Conservation (phyloP, 257 asterid species). For the Solanum rostratum region DNA sequence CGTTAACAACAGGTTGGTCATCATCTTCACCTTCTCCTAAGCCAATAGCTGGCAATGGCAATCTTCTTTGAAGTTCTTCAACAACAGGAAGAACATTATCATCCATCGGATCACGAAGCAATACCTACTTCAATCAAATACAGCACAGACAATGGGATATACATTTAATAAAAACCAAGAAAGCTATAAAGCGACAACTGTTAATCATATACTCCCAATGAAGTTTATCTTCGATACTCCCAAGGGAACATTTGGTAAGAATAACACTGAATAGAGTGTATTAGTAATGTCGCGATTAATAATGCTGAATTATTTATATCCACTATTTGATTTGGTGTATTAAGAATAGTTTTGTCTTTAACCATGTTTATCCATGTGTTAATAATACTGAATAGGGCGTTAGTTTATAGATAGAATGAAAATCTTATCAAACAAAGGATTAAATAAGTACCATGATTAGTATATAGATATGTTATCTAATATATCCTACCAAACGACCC, state of each 20-base stretch:
- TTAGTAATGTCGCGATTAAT: neutral
- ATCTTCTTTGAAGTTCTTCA: constrained; percentile 72
- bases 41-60: constrained; percentile 31
- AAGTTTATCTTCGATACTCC: neutral
- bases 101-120: constrained; percentile 73
- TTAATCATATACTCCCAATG: neutral
- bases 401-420: too few species aligned
- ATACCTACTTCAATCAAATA: constrained; percentile 29
- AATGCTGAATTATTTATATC: too few species aligned
- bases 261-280: neutral
- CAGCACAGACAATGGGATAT: neutral
- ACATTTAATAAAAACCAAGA: neutral
- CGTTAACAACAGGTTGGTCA: constrained; percentile 22
- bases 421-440: neutral
- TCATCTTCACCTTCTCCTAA: constrained; percentile 66
- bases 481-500: neutral
- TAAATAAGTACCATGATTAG: neutral
- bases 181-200: neutral
- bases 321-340: too few species aligned
- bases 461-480: neutral
- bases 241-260: neutral
- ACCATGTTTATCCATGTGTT: too few species aligned
- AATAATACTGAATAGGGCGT: too few species aligned
- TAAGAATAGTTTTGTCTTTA: too few species aligned
- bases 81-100: constrained; percentile 65